Evolutionary conservation across 768 basidiomycete species (phyloP).

Genomic region (Suillus discolor): DNA sequence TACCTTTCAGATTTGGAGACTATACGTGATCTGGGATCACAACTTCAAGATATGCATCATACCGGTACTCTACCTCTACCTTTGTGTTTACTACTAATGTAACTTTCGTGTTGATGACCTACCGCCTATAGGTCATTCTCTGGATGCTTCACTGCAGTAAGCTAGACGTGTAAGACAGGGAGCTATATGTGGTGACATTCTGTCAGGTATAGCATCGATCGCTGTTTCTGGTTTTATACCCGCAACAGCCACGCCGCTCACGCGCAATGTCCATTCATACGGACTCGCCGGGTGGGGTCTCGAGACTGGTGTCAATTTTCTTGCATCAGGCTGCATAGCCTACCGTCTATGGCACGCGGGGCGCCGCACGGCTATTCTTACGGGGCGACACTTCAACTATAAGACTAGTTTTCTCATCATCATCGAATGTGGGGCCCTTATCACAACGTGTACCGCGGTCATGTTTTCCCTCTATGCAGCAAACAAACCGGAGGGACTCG

Average conservation of each 20-base stretch:
- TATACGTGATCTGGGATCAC: constrained; percentile 22
- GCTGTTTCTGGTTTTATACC: constrained; percentile 23
- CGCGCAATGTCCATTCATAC: neutral
- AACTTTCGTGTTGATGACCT: neutral
- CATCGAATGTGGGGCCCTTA: constrained; percentile 23
- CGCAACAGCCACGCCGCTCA: constrained; percentile 6
- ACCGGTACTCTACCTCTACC: constrained; percentile 16
- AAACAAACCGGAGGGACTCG: neutral
- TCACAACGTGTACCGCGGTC: constrained; percentile 10
- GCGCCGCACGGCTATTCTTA: constrained; percentile 6
- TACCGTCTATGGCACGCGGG: constrained; percentile 18
- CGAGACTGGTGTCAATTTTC: constrained; percentile 18
- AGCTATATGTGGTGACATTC: too few relatives aligned
- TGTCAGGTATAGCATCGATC: constrained; percentile 14
- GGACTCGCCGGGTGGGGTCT: constrained; percentile 18
- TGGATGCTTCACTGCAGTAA: constrained; percentile 21
- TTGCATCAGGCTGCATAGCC: constrained; percentile 19
- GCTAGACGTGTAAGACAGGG: neutral
- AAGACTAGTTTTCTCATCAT: constrained; percentile 19
- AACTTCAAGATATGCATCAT: constrained; percentile 17
- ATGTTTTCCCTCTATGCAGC: constrained; percentile 16
- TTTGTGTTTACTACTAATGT: neutral
- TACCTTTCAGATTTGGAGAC: constrained; percentile 25
- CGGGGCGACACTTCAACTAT: constrained; percentile 10
- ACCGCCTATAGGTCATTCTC: constrained; percentile 14